phyloP scores from a whole-genome alignment of 257 asterid species.

The Nyctanthes arbortristis region DNA sequence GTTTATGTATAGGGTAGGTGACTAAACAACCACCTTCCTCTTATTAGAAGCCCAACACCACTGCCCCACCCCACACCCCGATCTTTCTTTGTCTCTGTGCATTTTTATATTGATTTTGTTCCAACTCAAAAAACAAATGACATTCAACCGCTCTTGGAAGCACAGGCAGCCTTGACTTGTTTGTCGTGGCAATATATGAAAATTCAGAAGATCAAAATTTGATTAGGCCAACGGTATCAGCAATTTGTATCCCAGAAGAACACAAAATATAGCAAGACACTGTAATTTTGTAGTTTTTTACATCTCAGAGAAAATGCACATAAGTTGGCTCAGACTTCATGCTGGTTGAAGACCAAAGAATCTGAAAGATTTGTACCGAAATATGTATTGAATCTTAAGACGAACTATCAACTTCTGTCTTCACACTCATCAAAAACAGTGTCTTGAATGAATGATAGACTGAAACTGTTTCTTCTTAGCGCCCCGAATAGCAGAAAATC shows the following conservation, averaged over 20 bases:
- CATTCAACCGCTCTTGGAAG: constrained; percentile 9
- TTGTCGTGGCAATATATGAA: not conserved
- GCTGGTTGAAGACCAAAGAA: constrained; percentile 11
- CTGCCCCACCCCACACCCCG: no score
- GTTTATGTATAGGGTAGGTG: constrained; percentile 30
- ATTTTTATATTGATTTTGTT: constrained; percentile 24
- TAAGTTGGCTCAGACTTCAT: constrained; percentile 16
- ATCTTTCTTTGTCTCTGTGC: constrained; percentile 4
- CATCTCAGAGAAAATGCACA: not conserved
- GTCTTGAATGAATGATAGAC: no score
- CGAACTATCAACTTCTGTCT: no score
- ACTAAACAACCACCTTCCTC: constrained; percentile 40
- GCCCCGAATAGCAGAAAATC: no score
- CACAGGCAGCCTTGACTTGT: no score
- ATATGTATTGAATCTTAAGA: not conserved
- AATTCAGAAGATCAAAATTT: not conserved
- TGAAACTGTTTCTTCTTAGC: not conserved
- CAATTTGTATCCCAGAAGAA: no score
- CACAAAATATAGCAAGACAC: no score
- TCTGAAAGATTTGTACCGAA: constrained; percentile 6
- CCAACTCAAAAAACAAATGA: constrained; percentile 28
- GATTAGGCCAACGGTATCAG: no score
- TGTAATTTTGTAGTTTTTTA: no score
- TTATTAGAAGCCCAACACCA: no score
- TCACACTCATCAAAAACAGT: no score